Base-by-base conservation (phyloP, 2,329 filamentous ascomycete genomes). In the Amauroascus verrucosus region DNA sequence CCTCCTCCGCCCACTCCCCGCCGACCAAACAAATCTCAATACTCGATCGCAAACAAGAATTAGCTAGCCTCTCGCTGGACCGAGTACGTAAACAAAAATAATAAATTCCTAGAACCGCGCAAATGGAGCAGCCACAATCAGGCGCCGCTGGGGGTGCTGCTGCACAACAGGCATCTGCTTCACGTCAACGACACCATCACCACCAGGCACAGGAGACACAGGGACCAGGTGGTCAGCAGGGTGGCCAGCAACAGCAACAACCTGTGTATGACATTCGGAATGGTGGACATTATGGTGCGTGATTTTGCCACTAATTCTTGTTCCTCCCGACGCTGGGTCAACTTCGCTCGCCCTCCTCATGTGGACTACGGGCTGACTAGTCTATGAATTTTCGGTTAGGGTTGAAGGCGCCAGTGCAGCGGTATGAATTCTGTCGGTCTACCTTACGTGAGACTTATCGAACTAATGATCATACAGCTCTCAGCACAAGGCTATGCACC, bases 401-500 rank as follows among this genome's bases (percentile, higher is more conserved):
- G 53, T 46, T 48, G 37, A 26, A 86, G 83, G 83, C 66, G 84
- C 84, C 60, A 84, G 82, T 63, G 81, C 82, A 63, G 73, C 79
- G 68, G 83, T 86, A 81, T 63, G 56, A 28, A 24, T 24, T 2
- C 13, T 8, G 16, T 20, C 18, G 18, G 38, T 48, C 58, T 52
- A n/a, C 13, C 49, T 35, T 48, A 32, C 16, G 22, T n/a, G 11
- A 22, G 3, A 14, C 18, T 13, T n/a, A 24, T 38, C 22, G 26
- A 2, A 20, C 44, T 52, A 53, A 53, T 48, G 20, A 38, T 43
- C 26, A 33, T 32, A 65, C 69, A 93, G 86, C 84, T 96, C 61
- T 88, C 90, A 47, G 82, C 84, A 43, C 84, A 88, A 72, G 89
- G 89, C 54, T 93, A 88, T 70, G 88, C 88, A 45, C 89, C 90